Base-by-base conservation (phyloP, 148 eudicot species). In the Cornus kousa region DNA sequence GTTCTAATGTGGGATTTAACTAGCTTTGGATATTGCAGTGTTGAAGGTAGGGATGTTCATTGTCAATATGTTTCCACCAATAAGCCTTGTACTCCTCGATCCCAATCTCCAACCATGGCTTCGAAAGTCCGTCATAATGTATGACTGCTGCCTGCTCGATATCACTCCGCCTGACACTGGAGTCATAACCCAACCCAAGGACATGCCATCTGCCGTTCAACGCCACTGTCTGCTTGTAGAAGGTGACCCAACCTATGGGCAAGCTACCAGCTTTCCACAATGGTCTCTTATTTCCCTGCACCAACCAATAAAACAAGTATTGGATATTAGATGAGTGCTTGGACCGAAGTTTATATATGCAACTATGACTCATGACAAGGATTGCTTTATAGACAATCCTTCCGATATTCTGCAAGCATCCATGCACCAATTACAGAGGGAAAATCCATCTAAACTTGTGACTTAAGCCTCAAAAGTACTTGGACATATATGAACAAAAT, bases 71-170 rank as follows among this genome's bases (percentile, higher is more conserved):
- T 73, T 84, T 87, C 84, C 81, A 83, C 99, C 99, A 96, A 74
- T 85, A 92, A 16, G 72, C 81, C 84, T 91, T 94, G 90, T 89
- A 92, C 78, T 86, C 89, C 35, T 85, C 91, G 20, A 90, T 73
- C 62, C 97, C 97, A 50, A 92, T 91, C 83, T 94, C 99, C 81
- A 97, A 81, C 99, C 99, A 97, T 10, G 99, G 99, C 83, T 97
- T 97, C 90, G 85, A 80, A 68, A 94, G 84, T 68, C 99, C 99
- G 39, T 97, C 95, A 64, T 86, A 97, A 85, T 97, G 99, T 82
- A 97, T 53, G 59, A 92, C 99, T 55, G 94, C 90, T 50, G 95
- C 99, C 68, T 75, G 77, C 50, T 92, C 90, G 28, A 96, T 89
- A 57, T 85, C 87, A 59, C 76, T 84, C 22, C 32, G 77, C 77